These are phyloP conservation scores for Sphaerobolus stellatus DNA, from an alignment of 1,284 basidiomycete species.

Conservation along the genomic window DNA sequence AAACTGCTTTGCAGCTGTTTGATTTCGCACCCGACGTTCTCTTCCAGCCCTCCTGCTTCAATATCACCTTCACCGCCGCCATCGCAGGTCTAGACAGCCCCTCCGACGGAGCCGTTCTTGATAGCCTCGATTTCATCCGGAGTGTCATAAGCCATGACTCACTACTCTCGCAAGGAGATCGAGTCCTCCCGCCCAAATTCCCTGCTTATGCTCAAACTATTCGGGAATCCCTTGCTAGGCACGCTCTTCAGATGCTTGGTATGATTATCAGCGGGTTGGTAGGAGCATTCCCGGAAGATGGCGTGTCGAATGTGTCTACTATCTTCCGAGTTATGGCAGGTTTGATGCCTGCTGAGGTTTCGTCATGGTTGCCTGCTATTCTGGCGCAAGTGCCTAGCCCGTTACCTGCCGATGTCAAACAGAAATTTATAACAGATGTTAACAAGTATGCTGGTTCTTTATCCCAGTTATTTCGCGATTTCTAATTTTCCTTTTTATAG, in stretches of 20 bases:
- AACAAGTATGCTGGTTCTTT: slow-evolving; percentile 55
- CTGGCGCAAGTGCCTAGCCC: slow-evolving; percentile 70
- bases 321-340: slow-evolving; percentile 73
- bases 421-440: slow-evolving; percentile 72
- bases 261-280: slow-evolving; percentile 79
- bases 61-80: slow-evolving; percentile 70
- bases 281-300: slow-evolving; percentile 87
- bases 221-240: slow-evolving; percentile 64
- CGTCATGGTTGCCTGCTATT: slow-evolving; percentile 71
- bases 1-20: slow-evolving; percentile 73
- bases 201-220: slow-evolving; percentile 67
- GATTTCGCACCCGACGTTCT: slow-evolving; percentile 73
- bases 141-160: slow-evolving; percentile 73
- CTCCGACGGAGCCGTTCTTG: slow-evolving; percentile 78
- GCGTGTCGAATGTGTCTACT: slow-evolving; percentile 69
- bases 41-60: slow-evolving; percentile 74
- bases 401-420: slow-evolving; percentile 68
- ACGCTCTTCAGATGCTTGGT: slow-evolving; percentile 73
- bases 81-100: slow-evolving; percentile 79
- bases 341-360: slow-evolving; percentile 66
- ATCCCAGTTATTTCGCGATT: slow-evolving; percentile 5
- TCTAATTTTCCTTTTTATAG: slow-evolving; percentile 36
- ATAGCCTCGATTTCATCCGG: slow-evolving; percentile 79
- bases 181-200: slow-evolving; percentile 53
- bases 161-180: slow-evolving; percentile 32